Conservation (phyloP, 169 alveolate species). For the Plasmodium ovale region DNA sequence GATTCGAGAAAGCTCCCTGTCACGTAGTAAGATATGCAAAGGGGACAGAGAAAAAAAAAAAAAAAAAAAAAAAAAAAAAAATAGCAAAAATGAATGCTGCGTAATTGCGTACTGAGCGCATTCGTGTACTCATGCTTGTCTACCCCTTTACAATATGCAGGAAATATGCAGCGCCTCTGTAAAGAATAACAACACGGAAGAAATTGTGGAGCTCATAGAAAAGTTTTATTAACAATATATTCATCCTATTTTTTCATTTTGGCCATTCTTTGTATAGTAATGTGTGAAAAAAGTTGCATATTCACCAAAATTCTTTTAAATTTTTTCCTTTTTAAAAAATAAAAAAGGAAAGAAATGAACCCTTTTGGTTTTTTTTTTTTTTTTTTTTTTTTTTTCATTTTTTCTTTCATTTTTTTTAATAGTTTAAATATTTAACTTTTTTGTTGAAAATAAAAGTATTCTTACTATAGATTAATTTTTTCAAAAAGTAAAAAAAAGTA, state of each 20-base stretch:
- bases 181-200: constrained; percentile 43
- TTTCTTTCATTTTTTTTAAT: not conserved
- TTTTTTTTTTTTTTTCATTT: not conserved
- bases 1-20: constrained; percentile 72
- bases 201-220: constrained; percentile 39
- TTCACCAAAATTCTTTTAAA: not conserved
- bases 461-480: no score
- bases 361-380: not conserved
- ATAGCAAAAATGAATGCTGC: not conserved
- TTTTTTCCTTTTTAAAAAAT: not conserved
- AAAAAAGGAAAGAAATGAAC: not conserved
- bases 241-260: constrained; percentile 16
- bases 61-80: not conserved
- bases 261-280: not conserved
- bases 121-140: no score
- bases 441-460: not conserved
- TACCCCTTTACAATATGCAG: constrained; percentile 5
- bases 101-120: no score
- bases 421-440: not conserved
- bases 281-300: constrained; percentile 1
- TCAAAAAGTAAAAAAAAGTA: not conserved
- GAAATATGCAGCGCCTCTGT: constrained; percentile 59
- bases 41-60: not conserved
- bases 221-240: constrained; percentile 13
- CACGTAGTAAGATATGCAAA: constrained; percentile 15